Evolutionary conservation across 257 asterid genomes (phyloP), one percentile per base, ranked within the genome.

Genomic region (Voacanga thouarsii): DNA sequence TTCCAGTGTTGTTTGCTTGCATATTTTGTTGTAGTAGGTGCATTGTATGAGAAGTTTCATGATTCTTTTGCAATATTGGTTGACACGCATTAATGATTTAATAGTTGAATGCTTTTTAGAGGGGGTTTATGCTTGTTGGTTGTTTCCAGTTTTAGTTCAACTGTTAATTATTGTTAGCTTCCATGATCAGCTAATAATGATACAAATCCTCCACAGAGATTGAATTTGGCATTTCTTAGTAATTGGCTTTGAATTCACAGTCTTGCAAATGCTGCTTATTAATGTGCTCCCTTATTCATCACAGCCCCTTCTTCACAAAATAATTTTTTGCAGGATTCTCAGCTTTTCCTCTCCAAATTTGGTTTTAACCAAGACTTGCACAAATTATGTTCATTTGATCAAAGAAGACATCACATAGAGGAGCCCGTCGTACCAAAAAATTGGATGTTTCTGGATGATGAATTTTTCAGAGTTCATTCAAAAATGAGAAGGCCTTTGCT

Each of bases 301-400:
- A 57, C 23, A 28, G 59, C 24, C 51, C 39, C 5, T 23, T 6
- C 1, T 19, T 57, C 14, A 67, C 5, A 5, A 41, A 26, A 30
- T 77, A 71, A 65, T 78, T 70, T 64, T 65, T 83, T 85, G 74
- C 89, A 91, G 98, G 97, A 86, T 37, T 77, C 75, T 63, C 83
- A 85, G 57, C 86, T 84, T 71, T 66, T 74, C 76, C 65, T 85
- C 61, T 81, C 88, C 18, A 82, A 74, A 82, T 78, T 85, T 33
- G 87, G 90, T 71, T 77, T 82, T 39, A 85, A 80, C 50, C 94
- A 85, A 78, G 92, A 89, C 72, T 50, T 77, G 30, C 45, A 72
- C 18, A 83, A 82, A 78, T 82, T 80, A 71, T 79, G 86, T 56
- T 74, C 87, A 18, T 83, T 81, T 57, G 84, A 68, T 61, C 72